A percentile compares a stretch with the other conserved stretches of the same genome.
Evolutionary conservation across 257 asterid genomes (phyloP).

Genomic region (Ehretia macrophylla): DNA sequence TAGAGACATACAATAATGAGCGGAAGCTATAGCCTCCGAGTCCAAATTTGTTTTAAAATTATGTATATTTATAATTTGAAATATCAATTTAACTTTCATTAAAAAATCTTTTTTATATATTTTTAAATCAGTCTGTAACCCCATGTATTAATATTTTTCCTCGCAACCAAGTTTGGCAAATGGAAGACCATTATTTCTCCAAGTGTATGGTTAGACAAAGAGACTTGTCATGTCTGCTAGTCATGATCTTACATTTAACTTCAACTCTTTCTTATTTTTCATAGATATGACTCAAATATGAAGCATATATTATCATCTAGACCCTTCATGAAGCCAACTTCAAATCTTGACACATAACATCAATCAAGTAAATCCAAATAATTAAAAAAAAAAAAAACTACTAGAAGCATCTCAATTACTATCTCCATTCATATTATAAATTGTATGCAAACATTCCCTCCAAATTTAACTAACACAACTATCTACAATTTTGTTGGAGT

Average conservation of each 20-base stretch:
- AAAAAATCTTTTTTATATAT: no score
- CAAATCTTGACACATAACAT: not conserved
- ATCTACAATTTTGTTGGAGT: not conserved
- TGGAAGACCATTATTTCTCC: no score
- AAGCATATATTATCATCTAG: constrained; percentile 20
- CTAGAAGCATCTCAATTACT: constrained; percentile 46
- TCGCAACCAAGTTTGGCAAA: no score
- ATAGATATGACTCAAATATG: constrained; percentile 2
- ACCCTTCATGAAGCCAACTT: constrained; percentile 32
- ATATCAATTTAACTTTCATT: no score
- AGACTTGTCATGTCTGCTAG: not conserved
- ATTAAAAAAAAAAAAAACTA: not conserved
- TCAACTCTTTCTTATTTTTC: not conserved
- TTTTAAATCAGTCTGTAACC: no score
- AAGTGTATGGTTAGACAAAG: constrained; percentile 40
- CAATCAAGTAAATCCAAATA: not conserved
- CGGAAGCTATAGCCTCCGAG: no score
- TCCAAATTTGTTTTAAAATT: no score
- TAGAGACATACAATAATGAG: no score
- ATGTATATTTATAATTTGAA: no score
- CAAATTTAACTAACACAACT: constrained; percentile 16
- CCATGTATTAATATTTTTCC: no score
- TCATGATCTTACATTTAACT: no score
- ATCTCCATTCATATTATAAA: constrained; percentile 3
- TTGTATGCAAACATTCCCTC: constrained; percentile 30